A percentile compares a stretch with the other conserved stretches of the same genome.
Evolutionary conservation across 192 early-diverging fungal genomes (phyloP).

Genomic region (Mortierella alpina): DNA sequence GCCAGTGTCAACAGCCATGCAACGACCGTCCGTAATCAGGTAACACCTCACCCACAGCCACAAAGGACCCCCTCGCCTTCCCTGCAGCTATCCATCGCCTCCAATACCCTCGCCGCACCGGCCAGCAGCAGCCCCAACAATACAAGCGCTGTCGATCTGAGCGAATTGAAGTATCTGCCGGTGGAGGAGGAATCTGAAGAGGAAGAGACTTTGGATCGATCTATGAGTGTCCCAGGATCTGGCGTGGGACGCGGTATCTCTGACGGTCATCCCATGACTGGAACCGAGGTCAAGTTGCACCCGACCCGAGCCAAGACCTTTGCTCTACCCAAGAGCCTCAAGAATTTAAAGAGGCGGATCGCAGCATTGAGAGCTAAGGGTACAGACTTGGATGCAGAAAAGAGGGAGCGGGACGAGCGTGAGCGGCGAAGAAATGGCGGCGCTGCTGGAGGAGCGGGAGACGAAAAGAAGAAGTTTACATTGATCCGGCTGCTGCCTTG

Average conservation of each 20-base stretch:
- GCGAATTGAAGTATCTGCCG: conserved; percentile 25
- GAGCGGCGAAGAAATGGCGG: conserved; percentile 25
- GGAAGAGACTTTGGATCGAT: conserved; percentile 29
- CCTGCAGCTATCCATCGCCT: conserved; percentile 8
- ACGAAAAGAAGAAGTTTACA: conserved; percentile 52
- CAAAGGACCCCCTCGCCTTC: conserved; percentile 10
- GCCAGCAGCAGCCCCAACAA: not conserved
- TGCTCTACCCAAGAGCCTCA: conserved; percentile 41
- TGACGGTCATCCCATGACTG: conserved; percentile 6
- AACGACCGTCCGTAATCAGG: conserved; percentile 11
- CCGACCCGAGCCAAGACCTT: conserved; percentile 51
- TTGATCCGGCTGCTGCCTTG: conserved; percentile 47
- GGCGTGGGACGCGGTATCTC: not conserved
- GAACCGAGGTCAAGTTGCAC: conserved; percentile 49
- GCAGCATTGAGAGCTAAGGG: conserved; percentile 49
- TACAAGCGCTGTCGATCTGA: conserved; percentile 25
- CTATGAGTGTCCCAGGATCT: conserved; percentile 7
- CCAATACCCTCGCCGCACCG: conserved; percentile 11
- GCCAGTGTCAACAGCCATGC: conserved; percentile 24
- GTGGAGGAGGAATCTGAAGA: conserved; percentile 36
- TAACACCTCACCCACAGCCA: conserved; percentile 36
- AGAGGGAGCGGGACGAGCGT: conserved; percentile 38
- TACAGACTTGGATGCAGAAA: conserved; percentile 48
- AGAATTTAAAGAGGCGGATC: conserved; percentile 48
- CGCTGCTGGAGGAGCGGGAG: not conserved